Evolutionary conservation across 306 rosid genomes (phyloP), one percentile per base, ranked within the genome.

Genomic region (Fragaria vesca): DNA sequence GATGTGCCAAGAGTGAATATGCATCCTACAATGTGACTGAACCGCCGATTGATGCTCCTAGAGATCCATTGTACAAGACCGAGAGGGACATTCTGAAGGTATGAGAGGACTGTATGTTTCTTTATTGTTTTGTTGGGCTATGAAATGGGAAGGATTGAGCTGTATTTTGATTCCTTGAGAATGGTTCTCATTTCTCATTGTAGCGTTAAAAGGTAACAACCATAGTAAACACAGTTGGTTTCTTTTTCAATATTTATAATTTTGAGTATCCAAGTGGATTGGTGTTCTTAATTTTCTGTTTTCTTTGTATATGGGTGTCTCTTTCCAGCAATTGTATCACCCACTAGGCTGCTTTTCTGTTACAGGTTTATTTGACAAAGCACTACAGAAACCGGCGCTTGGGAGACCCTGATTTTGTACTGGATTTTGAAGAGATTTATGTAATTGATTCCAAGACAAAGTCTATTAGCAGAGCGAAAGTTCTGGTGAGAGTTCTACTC

Each of bases 371-470:
- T 87, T 85, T 94, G 93, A 94, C 94, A 24, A 94, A 94, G 83
- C 95, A 94, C 86, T 94, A 88, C 88, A 87, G 87, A 80, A 94
- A 94, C 78, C 84, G 97, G 74, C 86, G 96, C 80, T 54, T 82
- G 73, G 86, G 88, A 21, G 98, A 92, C 74, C 92, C 92, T 0
- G 98, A 94, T 76, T 94, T 94, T 69, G 90, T 94, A 77, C 86
- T 94, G 58, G 98, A 94, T 79, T 94, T 94, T 12, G 98, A 94
- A 85, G 97, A 94, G 87, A 92, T 92, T 74, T 94, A 94, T 76
- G 87, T 92, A 8, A 88, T 94, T 70, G 95, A 94, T 81, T 94
- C 98, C 80, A 92, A 83, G 77, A 87, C 95, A 48, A 94, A 92
- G 84, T 94, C 98, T 47, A 90, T 94, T 45, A 90, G 91, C 66